Percentiles rank a stretch among this genome's conserved stretches.
Conservation (phyloP, 257 asterid species). For the Solanum sitiens region DNA sequence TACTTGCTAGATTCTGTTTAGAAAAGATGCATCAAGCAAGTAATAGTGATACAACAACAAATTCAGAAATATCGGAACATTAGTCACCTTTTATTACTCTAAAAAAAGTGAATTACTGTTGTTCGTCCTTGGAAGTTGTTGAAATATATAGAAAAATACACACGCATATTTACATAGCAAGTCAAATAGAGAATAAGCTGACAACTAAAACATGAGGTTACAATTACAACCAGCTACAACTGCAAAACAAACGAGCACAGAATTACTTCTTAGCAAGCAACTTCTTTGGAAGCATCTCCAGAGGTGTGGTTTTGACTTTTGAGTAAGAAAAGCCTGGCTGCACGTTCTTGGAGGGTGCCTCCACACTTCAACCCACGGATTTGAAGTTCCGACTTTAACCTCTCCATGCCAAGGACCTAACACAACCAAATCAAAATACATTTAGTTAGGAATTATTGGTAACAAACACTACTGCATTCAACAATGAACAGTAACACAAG, state of each 20-base stretch:
- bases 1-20: neutral
- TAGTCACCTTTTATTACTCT: neutral
- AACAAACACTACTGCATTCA: neutral
- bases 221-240: neutral
- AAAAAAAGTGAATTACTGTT: neutral
- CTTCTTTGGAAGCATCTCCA: slow-evolving; percentile 86
- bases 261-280: slow-evolving; percentile 73
- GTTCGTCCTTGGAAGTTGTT: neutral
- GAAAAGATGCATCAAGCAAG: neutral
- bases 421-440: neutral
- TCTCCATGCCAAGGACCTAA: slow-evolving; percentile 78
- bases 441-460: neutral
- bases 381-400: slow-evolving; percentile 72
- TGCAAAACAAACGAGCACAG: neutral
- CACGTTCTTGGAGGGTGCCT: slow-evolving; percentile 83
- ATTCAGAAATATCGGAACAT: neutral
- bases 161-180: neutral
- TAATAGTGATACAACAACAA: neutral
- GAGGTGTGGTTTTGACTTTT: slow-evolving; percentile 33
- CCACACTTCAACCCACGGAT: slow-evolving; percentile 69
- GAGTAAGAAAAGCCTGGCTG: slow-evolving; percentile 56
- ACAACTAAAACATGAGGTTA: neutral
- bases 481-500: neutral
- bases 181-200: neutral
- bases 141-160: neutral